These are phyloP conservation scores for Geranium rotundifolium DNA, from an alignment of 345 rosid species.

Conservation along the genomic window DNA sequence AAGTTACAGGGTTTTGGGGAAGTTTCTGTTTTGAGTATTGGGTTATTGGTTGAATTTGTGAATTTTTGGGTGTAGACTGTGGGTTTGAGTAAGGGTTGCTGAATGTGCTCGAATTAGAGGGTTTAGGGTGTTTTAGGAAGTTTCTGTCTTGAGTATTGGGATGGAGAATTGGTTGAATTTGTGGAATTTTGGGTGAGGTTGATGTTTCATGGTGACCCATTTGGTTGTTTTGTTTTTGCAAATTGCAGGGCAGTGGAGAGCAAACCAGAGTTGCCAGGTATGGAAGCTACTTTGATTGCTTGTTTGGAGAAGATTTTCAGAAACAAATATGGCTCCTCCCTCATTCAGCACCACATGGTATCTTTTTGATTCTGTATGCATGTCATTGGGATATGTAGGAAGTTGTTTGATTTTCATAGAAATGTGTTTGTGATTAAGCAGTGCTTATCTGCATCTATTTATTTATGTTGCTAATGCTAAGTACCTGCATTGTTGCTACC, in stretches of 20 bases:
- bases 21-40: too few relatives aligned
- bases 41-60: too few relatives aligned
- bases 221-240: background rate
- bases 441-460: too few relatives aligned
- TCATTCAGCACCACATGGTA: constrained; percentile 76
- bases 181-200: background rate
- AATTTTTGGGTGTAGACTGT: too few relatives aligned
- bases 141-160: background rate
- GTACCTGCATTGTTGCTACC: too few relatives aligned
- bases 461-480: too few relatives aligned
- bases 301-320: constrained; percentile 65
- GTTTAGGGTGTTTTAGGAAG: background rate
- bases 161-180: background rate
- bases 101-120: background rate
- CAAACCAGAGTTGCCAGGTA: constrained; percentile 39
- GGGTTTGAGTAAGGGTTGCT: too few relatives aligned
- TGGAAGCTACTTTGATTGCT: constrained; percentile 40
- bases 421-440: background rate
- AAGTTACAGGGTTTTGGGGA: too few relatives aligned
- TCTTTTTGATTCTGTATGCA: background rate
- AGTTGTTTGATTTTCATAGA: background rate
- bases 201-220: too few relatives aligned
- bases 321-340: constrained; percentile 64
- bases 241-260: constrained; percentile 58
- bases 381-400: background rate